These are phyloP conservation scores for Colletotrichum cuscutae DNA, from an alignment of 2,329 filamentous ascomycete species.

Conservation along the genomic window DNA sequence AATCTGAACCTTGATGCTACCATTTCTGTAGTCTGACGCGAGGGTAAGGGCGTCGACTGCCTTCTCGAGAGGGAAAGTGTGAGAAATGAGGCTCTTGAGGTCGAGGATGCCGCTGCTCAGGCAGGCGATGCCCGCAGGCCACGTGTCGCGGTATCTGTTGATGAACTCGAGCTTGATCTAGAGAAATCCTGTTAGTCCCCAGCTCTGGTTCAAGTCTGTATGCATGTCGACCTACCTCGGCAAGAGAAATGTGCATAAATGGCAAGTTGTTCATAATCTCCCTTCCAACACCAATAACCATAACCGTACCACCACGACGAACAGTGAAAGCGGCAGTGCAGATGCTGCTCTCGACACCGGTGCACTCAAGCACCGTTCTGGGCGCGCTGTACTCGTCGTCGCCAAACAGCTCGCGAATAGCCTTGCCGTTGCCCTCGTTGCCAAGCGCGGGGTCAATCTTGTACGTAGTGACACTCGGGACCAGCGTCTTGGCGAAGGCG, in stretches of 20 bases:
- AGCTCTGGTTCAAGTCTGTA: too few relatives aligned
- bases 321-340: slow-evolving; percentile 67
- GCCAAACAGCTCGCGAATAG: slow-evolving; percentile 65
- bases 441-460: slow-evolving; percentile 58
- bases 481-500: slow-evolving; percentile 66
- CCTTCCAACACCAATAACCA: slow-evolving; percentile 73
- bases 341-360: slow-evolving; percentile 72
- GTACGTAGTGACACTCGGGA: slow-evolving; percentile 65
- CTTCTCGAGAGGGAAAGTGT: slow-evolving; percentile 70
- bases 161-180: slow-evolving; percentile 77
- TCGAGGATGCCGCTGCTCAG: slow-evolving; percentile 69
- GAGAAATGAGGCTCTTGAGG: slow-evolving; percentile 70
- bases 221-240: slow-evolving; percentile 55
- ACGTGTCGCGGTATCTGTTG: slow-evolving; percentile 76
- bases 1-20: slow-evolving; percentile 49
- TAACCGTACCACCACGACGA: slow-evolving; percentile 67
- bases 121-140: slow-evolving; percentile 72
- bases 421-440: slow-evolving; percentile 59
- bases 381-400: slow-evolving; percentile 66
- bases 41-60: slow-evolving; percentile 62
- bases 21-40: slow-evolving; percentile 46
- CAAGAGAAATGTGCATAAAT: slow-evolving; percentile 73
- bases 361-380: slow-evolving; percentile 71
- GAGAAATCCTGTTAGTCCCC: not conserved
- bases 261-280: slow-evolving; percentile 72